phyloP scores from a whole-genome alignment of 2,329 filamentous ascomycete genomes.

The Trichophyton rubrum region DNA sequence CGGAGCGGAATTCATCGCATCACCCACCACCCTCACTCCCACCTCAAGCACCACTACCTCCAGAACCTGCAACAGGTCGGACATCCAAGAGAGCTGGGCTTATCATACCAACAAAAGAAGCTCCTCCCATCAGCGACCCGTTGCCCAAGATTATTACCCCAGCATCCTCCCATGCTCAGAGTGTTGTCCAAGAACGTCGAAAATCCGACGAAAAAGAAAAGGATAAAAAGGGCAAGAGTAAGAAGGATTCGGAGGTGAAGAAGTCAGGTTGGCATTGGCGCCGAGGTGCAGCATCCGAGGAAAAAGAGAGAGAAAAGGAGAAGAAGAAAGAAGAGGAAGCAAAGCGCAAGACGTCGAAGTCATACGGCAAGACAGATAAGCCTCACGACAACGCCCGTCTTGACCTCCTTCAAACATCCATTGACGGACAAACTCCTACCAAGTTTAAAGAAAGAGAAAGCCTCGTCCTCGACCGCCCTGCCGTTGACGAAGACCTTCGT shows the following conservation, averaged over 20 bases:
- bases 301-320: constrained; percentile 35
- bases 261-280: constrained; percentile 77
- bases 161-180: neutral
- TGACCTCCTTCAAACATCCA: constrained; percentile 76
- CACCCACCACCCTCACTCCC: constrained; percentile 37
- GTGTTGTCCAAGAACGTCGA: neutral
- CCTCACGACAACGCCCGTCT: constrained; percentile 66
- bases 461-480: constrained; percentile 68
- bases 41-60: constrained; percentile 25
- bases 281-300: constrained; percentile 54
- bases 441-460: constrained; percentile 52
- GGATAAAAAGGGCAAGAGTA: constrained; percentile 55
- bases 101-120: constrained; percentile 26
- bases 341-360: constrained; percentile 56
- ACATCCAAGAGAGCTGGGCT: constrained; percentile 25
- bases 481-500: constrained; percentile 53
- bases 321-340: constrained; percentile 42
- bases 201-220: constrained; percentile 40
- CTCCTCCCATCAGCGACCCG: constrained; percentile 48
- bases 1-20: constrained; percentile 42
- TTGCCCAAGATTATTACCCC: constrained; percentile 28
- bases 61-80: constrained; percentile 17
- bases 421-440: constrained; percentile 43
- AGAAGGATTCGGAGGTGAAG: constrained; percentile 59
- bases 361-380: constrained; percentile 40